These are phyloP conservation scores for Microsporum ferrugineum DNA, from an alignment of 2,329 filamentous ascomycete species.

Conservation along the genomic window DNA sequence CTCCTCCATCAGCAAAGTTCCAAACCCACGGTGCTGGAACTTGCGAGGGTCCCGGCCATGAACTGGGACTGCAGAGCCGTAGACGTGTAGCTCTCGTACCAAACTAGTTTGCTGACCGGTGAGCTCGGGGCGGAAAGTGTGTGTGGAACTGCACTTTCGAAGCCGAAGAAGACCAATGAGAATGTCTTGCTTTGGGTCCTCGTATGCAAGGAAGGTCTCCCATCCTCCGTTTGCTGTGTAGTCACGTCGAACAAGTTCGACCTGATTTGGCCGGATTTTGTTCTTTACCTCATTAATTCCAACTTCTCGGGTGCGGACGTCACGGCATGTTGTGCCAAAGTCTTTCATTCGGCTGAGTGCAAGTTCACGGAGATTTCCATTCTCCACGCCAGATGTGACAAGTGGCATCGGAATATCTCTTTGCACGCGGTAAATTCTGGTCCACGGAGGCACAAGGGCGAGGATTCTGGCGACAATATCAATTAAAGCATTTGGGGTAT, in stretches of 20 bases:
- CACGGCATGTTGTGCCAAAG: slow-evolving; percentile 91
- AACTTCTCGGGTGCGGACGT: slow-evolving; percentile 91
- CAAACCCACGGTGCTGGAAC: slow-evolving; percentile 97
- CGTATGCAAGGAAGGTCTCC: slow-evolving; percentile 97
- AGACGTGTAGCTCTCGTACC: slow-evolving; percentile 90
- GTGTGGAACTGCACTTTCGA: slow-evolving; percentile 78
- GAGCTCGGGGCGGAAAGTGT: slow-evolving; percentile 85
- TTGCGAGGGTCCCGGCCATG: slow-evolving; percentile 91
- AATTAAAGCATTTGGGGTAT: slow-evolving; percentile 91
- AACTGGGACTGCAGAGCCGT: slow-evolving; percentile 92
- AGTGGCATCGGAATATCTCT: slow-evolving; percentile 99
- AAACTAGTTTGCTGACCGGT: slow-evolving; percentile 77
- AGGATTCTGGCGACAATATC: slow-evolving; percentile 94
- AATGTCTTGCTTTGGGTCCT: slow-evolving; percentile 97
- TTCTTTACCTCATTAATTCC: slow-evolving; percentile 99
- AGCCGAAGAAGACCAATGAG: slow-evolving; percentile 80
- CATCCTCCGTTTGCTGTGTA: slow-evolving; percentile 93
- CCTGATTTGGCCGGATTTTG: slow-evolving; percentile 91
- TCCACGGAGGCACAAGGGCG: slow-evolving; percentile 92
- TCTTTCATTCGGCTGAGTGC: slow-evolving; percentile 98
- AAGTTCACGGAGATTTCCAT: slow-evolving; percentile 87
- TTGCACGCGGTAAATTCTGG: slow-evolving; percentile 94
- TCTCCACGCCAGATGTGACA: slow-evolving; percentile 96
- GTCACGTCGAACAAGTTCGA: slow-evolving; percentile 87
- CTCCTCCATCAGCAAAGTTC: slow-evolving; percentile 93